Evolutionary conservation across 495 filamentous ascomycete genomes (phyloP).

Genomic region (Lophiotrema nucula): DNA sequence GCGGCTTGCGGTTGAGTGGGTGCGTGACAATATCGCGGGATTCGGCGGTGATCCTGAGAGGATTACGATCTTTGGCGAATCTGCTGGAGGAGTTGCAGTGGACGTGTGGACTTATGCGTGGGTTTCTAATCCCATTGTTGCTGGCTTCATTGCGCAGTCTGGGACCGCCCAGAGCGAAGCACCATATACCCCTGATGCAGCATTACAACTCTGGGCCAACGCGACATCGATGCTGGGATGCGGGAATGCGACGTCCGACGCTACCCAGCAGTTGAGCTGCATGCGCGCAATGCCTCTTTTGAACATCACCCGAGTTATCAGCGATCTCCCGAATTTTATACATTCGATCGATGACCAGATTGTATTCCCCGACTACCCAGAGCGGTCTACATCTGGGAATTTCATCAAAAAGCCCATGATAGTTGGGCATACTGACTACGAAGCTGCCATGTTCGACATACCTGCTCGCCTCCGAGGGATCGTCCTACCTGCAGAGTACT

Average conservation of each 20-base stretch:
- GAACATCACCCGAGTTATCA: constrained; percentile 41
- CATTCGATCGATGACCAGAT: constrained; percentile 5
- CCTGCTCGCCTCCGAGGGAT: constrained; percentile 3
- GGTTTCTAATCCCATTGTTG: constrained; percentile 42
- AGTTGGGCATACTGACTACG: constrained; percentile 7
- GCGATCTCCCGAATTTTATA: constrained; percentile 27
- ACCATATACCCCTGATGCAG: background rate
- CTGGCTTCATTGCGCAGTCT: constrained; percentile 65
- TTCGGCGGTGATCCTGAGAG: constrained; percentile 37
- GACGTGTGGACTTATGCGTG: constrained; percentile 51
- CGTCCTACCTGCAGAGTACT: constrained; percentile 40
- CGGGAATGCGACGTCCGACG: constrained; percentile 38
- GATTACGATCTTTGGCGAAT: constrained; percentile 70
- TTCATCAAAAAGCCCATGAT: constrained; percentile 8
- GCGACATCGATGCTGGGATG: constrained; percentile 1
- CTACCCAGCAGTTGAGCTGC: constrained; percentile 42
- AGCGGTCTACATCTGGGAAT: constrained; percentile 35
- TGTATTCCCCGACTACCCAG: constrained; percentile 48
- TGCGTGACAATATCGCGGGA: constrained; percentile 39
- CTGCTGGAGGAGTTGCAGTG: constrained; percentile 68
- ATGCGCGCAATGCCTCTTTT: constrained; percentile 43
- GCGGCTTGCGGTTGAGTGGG: constrained; percentile 45
- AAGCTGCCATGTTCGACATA: background rate
- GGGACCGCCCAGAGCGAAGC: constrained; percentile 40
- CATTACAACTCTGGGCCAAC: constrained; percentile 1